phyloP scores from a whole-genome alignment of 306 rosid genomes.

The Cucurbita argyrosperma region DNA sequence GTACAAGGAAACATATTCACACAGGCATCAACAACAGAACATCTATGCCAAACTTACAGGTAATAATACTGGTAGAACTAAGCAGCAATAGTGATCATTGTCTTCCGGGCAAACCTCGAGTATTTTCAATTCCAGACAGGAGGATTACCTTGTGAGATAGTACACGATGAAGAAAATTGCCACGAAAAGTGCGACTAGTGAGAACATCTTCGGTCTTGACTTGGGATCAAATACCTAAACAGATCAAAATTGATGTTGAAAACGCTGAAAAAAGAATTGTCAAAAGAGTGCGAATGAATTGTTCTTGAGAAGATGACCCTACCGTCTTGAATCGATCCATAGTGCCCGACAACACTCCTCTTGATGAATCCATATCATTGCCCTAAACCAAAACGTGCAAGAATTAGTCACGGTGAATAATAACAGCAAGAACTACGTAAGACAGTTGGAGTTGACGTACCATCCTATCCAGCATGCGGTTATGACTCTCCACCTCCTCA shows the following conservation, averaged over 20 bases:
- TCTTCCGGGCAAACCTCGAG: neutral
- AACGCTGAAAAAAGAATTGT: neutral
- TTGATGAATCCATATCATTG: conserved; percentile 86
- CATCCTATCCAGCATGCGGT: conserved; percentile 78
- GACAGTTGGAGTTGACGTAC: conserved; percentile 27
- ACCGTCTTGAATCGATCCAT: conserved; percentile 95
- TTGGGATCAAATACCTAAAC: conserved; percentile 83
- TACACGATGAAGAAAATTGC: conserved; percentile 69
- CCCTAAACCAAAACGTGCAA: conserved; percentile 32
- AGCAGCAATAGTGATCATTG: neutral
- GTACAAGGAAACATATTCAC: neutral
- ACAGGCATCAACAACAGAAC: neutral
- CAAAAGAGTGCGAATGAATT: neutral
- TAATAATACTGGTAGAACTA: neutral
- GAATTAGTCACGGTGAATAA: neutral
- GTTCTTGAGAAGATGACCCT: neutral
- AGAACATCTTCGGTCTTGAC: conserved; percentile 78
- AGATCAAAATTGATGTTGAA: neutral
- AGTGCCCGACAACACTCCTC: conserved; percentile 84
- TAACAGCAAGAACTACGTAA: neutral
- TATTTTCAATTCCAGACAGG: neutral
- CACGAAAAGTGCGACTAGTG: conserved; percentile 74
- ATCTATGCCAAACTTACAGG: neutral
- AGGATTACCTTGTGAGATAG: conserved; percentile 49
- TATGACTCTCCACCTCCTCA: conserved; percentile 86